Evolutionary conservation across 1,284 basidiomycete genomes (phyloP).

Genomic region (Xanthoconium separans): DNA sequence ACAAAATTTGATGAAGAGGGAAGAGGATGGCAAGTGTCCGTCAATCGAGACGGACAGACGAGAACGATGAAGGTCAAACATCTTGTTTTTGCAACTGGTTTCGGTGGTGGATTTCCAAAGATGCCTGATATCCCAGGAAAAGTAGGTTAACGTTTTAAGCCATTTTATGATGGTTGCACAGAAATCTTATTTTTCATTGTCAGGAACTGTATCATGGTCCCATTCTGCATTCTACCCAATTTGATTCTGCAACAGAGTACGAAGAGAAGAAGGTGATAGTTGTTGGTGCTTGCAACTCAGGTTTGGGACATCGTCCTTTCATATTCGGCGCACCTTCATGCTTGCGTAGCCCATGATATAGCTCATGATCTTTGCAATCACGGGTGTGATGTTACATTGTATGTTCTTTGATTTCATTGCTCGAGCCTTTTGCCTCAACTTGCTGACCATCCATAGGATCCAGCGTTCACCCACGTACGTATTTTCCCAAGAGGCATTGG

Average conservation of each 20-base stretch:
- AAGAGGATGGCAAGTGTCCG: conserved; percentile 34
- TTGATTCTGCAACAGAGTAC: conserved; percentile 32
- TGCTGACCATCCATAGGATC: conserved; percentile 10
- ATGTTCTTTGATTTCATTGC: neutral
- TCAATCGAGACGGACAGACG: conserved; percentile 25
- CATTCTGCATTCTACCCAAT: conserved; percentile 39
- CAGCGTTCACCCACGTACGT: conserved; percentile 32
- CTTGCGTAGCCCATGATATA: conserved; percentile 28
- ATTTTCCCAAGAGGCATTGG: conserved; percentile 15
- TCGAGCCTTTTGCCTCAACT: neutral
- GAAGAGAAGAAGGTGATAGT: conserved; percentile 25
- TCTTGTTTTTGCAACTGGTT: conserved; percentile 40
- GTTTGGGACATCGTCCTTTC: conserved; percentile 10
- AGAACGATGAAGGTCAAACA: conserved; percentile 33
- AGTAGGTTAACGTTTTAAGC: conserved; percentile 3
- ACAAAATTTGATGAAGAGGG: conserved; percentile 34
- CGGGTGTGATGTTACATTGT: conserved; percentile 27
- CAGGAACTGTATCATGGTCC: conserved; percentile 25
- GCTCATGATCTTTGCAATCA: conserved; percentile 22
- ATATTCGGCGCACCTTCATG: neutral
- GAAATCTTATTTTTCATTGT: neutral
- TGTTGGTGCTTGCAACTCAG: conserved; percentile 29
- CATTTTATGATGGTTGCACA: neutral
- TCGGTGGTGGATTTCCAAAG: conserved; percentile 36
- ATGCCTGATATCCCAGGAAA: conserved; percentile 31